Conservation (phyloP, 805 yeast genomes). For the Ogataea glucozyma region DNA sequence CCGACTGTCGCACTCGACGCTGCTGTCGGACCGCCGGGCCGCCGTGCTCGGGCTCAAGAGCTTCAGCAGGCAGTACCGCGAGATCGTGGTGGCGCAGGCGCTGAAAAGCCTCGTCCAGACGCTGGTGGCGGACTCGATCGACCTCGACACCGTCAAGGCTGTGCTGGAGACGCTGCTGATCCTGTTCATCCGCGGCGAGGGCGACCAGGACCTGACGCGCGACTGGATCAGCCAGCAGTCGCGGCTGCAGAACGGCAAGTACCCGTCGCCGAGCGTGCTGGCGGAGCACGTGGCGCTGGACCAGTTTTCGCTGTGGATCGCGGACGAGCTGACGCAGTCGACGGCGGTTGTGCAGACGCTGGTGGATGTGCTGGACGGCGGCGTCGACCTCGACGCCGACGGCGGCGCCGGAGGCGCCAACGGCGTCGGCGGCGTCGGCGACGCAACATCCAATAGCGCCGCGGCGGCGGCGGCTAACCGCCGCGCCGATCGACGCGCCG, state of each 20-base stretch:
- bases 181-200: slow-evolving; percentile 66
- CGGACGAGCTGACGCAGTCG: slow-evolving; percentile 84
- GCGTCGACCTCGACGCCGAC: no score
- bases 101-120: slow-evolving; percentile 70
- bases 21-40: slow-evolving; percentile 83
- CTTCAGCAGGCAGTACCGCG: slow-evolving; percentile 85
- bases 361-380: slow-evolving; percentile 47
- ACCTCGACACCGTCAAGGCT: slow-evolving; percentile 69
- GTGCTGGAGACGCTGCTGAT: slow-evolving; percentile 83
- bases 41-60: slow-evolving; percentile 89
- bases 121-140: slow-evolving; percentile 64
- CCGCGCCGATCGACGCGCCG: no score
- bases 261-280: slow-evolving; percentile 69
- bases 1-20: slow-evolving; percentile 76
- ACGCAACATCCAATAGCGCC: no score
- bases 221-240: slow-evolving; percentile 75
- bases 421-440: no score
- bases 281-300: slow-evolving; percentile 60
- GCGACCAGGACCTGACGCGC: slow-evolving; percentile 63
- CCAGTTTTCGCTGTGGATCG: slow-evolving; percentile 90
- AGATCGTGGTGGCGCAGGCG: slow-evolving; percentile 86
- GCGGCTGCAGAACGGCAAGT: slow-evolving; percentile 71
- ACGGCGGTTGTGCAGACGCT: slow-evolving; percentile 49
- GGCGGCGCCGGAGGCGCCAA: no score
- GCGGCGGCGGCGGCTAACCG: no score